Conservation (phyloP, 495 filamentous ascomycete species). For the Penicillium psychrofluorescens region DNA sequence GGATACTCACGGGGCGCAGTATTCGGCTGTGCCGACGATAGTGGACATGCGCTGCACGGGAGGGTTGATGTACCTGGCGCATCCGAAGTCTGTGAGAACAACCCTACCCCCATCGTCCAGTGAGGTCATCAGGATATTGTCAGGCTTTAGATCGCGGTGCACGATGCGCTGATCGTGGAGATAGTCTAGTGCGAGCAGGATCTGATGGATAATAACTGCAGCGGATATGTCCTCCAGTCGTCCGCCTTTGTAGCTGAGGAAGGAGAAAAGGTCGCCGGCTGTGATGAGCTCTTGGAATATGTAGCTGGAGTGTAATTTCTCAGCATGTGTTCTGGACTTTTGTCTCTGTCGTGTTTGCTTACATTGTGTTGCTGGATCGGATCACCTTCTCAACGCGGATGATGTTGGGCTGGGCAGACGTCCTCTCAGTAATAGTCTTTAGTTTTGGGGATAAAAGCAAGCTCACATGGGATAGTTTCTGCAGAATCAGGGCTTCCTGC, state of each 20-base stretch:
- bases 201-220: slow-evolving; percentile 49
- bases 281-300: slow-evolving; percentile 60
- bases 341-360: slow-evolving; percentile 10
- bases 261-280: slow-evolving; percentile 59
- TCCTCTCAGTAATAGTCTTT: not conserved
- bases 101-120: slow-evolving; percentile 44
- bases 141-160: slow-evolving; percentile 65
- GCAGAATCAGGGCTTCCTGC: slow-evolving; percentile 50
- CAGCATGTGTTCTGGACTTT: not conserved
- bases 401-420: slow-evolving; percentile 48
- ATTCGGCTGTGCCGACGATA: slow-evolving; percentile 56
- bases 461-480: slow-evolving; percentile 53
- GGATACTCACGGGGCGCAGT: slow-evolving; percentile 63
- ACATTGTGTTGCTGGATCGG: slow-evolving; percentile 42
- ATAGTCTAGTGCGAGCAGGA: slow-evolving; percentile 54
- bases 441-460: not conserved
- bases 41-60: slow-evolving; percentile 49
- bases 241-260: slow-evolving; percentile 41
- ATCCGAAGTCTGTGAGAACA: slow-evolving; percentile 70
- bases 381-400: slow-evolving; percentile 50
- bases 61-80: slow-evolving; percentile 37
- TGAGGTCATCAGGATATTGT: slow-evolving; percentile 57
- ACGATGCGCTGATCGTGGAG: slow-evolving; percentile 50
- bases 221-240: slow-evolving; percentile 43
- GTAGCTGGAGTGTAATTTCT: slow-evolving; percentile 35